Conservation (phyloP, 75 land plant species). For the Selaginella tamariscina region DNA sequence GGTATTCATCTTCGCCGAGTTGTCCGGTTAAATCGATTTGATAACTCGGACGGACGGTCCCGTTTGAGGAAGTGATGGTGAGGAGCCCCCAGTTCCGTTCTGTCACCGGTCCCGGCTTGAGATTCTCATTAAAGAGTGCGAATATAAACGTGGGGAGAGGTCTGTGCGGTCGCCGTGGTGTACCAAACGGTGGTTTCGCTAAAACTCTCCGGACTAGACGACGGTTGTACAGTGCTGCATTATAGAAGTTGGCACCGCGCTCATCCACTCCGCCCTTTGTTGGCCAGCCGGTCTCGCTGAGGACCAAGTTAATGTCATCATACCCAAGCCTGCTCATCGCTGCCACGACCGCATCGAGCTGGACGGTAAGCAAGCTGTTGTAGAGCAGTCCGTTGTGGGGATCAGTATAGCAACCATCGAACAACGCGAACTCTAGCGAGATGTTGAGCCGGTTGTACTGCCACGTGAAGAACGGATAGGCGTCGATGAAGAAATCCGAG, state of each 20-base stretch:
- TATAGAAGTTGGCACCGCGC: conserved; percentile 47
- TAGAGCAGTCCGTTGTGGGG: conserved; percentile 34
- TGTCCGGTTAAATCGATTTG: conserved; percentile 55
- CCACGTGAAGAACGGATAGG: conserved; percentile 68
- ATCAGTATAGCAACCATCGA: conserved; percentile 39
- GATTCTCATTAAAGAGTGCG: conserved; percentile 79
- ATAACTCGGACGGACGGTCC: conserved; percentile 28
- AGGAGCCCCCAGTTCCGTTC: conserved; percentile 78
- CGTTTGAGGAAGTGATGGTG: conserved; percentile 43
- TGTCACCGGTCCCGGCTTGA: conserved; percentile 70
- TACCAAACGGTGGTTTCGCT: conserved; percentile 39
- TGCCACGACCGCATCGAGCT: conserved; percentile 47
- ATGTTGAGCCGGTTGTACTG: conserved; percentile 27
- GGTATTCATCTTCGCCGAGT: conserved; percentile 25
- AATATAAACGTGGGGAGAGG: conserved; percentile 48
- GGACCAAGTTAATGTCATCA: conserved; percentile 27
- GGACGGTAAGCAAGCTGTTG: conserved; percentile 57
- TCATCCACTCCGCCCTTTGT: conserved; percentile 56
- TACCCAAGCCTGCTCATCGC: conserved; percentile 39
- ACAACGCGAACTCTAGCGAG: conserved; percentile 48
- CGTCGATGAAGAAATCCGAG: conserved; percentile 58
- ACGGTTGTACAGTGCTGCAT: conserved; percentile 74
- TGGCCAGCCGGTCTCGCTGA: conserved; percentile 93
- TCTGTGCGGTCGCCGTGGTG: conserved; percentile 48
- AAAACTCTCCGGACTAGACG: conserved; percentile 30